Evolutionary conservation across 176 grass and related monocot species (phyloP), one percentile per base, ranked within the genome.

Genomic region (Tillandsia fasciculata): DNA sequence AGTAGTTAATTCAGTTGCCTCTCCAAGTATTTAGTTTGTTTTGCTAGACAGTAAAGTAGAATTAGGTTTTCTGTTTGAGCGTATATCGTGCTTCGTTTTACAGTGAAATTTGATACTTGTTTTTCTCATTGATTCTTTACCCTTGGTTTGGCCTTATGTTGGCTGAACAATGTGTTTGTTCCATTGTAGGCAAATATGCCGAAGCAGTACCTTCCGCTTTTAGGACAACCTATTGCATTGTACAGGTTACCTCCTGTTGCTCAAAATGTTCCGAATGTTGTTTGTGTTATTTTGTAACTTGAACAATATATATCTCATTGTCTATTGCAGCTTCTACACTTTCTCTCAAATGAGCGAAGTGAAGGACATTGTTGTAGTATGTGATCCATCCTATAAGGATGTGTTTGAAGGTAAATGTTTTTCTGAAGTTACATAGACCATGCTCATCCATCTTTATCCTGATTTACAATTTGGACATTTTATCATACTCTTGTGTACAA

Each of bases 281-380:
- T 2, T 48, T 68, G 17, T 10, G 13, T 69, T 48, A 42, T 72
- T 48, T 11, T 18, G n/a, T 66, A 70, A 68, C 8, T 29, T 65
- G 50, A 78, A 22, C 10, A 50, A 65, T 24, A 24, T 24, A 13
- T 56, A 26, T 52, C 83, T 50, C 52, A 58, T 77, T 72, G 9
- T 51, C 8, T 78, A 28, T 22, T 9, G 47, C 79, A 99, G 94
- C 77, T 84, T 99, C 70, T 83, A 70, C 70, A 90, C 89, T 74
- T 99, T 99, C 70, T 90, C 84, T 51, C 53, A 63, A 68, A 76
- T 93, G 69, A 93, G 69, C 70, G 84, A 99, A 87, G 89, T 99
- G 33, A 99, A 99, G 72, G 94, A 99, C 81, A 88, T 99, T 8
- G 84, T 99, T 29, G 89, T 99, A n/a, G 94, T 99, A 42, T 99